Base-by-base conservation (phyloP, 139 green algal species). In the Coccomyxa sp. region DNA sequence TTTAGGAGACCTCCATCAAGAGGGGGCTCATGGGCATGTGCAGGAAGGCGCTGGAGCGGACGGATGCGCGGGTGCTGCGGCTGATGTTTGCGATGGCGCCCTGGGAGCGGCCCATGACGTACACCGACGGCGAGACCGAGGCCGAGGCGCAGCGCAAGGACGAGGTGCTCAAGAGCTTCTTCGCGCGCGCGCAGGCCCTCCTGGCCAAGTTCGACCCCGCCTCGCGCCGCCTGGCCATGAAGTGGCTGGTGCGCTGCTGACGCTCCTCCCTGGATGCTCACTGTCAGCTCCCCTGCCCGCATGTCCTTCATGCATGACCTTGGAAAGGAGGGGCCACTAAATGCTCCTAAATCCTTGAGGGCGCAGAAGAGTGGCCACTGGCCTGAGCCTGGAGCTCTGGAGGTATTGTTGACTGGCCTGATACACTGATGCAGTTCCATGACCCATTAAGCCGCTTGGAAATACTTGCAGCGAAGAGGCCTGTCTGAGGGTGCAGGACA, bases 21-120 rank as follows among this genome's bases (percentile, higher is more conserved):
- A n/a, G 38, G 29, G 34, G 38, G 16, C 40, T 34, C 18, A 24
- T 35, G 55, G 24, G 39, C 55, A 58, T 36, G 35, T 36, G 50
- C 92, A 97, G 93, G 78, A 89, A 96, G 35, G 93, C 91, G 40
- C 86, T 98, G 73, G 44, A 92, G 75, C 86, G 83, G 29, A 38
- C 33, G 37, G 96, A 93, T 83, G 78, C 95, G 8, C 89, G 94
- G 24, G 94, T 98, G 88, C 85, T 99, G 76, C 92, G 96, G 16
- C 86, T 99, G 41, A 91, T 99, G 89, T 98, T 99, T 80, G 80
- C 93, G 44, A 83, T 99, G 68, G 84, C 92, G 71, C 85, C 91
- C 0, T 99, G 96, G 96, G 92, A 97, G 81, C 90, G 92, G 83
- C 84, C 85, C 54, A 95, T 97, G 89, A 78, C 85, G 37, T 97